Evolutionary conservation across 2,329 filamentous ascomycete species (phyloP).

Genomic region (Xylaria sp.): DNA sequence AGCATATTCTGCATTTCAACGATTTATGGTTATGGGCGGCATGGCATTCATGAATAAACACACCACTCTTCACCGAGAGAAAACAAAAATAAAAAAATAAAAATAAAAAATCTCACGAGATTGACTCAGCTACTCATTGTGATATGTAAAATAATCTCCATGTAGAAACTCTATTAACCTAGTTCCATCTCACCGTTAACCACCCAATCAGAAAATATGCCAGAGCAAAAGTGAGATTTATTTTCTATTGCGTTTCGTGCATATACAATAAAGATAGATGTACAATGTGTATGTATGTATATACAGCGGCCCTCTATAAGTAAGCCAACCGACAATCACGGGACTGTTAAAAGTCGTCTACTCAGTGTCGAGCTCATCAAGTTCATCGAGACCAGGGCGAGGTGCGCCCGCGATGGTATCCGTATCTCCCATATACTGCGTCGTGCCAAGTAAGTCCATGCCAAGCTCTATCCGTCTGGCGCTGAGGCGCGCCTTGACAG

Average conservation of each 20-base stretch:
- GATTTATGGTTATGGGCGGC: not conserved
- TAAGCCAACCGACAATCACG: not conserved
- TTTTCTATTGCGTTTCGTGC: slow-evolving; percentile 8
- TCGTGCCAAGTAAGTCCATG: slow-evolving; percentile 27
- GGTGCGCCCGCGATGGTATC: slow-evolving; percentile 34
- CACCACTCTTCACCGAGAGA: not conserved
- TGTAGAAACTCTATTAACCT: not conserved
- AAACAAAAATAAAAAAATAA: not conserved
- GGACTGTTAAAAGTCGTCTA: not conserved
- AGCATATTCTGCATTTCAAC: not conserved
- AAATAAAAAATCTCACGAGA: too few species aligned
- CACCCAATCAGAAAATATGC: not conserved
- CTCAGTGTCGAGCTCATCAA: slow-evolving; percentile 7
- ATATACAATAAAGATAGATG: slow-evolving; percentile 18
- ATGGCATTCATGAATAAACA: not conserved
- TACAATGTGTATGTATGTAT: slow-evolving; percentile 15
- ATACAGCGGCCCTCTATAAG: slow-evolving; percentile 5
- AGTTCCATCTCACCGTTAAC: not conserved
- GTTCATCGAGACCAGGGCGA: slow-evolving; percentile 10
- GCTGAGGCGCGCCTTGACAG: slow-evolving; percentile 73
- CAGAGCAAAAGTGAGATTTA: slow-evolving; percentile 9
- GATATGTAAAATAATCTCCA: not conserved
- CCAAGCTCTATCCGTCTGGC: slow-evolving; percentile 43
- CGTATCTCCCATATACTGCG: slow-evolving; percentile 37
- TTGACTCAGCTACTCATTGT: not conserved